Base-by-base conservation (phyloP, 805 yeast genomes). In the Teunomyces aglyptinius region DNA sequence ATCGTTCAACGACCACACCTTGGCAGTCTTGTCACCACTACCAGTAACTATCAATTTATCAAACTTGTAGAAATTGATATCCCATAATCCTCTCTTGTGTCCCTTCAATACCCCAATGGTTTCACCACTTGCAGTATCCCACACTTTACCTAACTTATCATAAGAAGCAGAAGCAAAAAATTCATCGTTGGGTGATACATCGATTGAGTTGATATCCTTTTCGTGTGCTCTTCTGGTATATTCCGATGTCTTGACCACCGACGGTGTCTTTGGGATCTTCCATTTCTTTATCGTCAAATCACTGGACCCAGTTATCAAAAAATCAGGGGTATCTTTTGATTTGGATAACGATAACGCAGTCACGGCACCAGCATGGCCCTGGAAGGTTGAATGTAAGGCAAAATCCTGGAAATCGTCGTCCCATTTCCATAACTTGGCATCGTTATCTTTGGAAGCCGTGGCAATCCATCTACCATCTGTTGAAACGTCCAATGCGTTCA, bases 211-310 rank as follows among this genome's bases (percentile, higher is more conserved):
- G 49, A 94, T 94, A 65, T 94, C 97, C 64, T 92, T 94, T 46
- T 94, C 98, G 64, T 94, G 99, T 1, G 97, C 98, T 59, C 91
- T 82, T 73, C 97, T 82, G 0, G 99, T 94, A 65, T 85, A 94
- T 45, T 83, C 89, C 2, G 97, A 86, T 2, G 75, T 70, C 55
- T 76, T 81, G 5, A 87, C 75, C 3, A 56, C 29, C 44, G 50
- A 29, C 46, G 57, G 56, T 1, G 51, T 49, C n/a, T 66, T 68
- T 4, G 91, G 89, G 24, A 90, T 78, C 38, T 74, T 75, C 97
- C 97, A 90, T 63, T 83, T 85, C 62, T 90, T 90, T 31, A 90
- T 76, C 0, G 97, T 90, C 56, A 88, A 73, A 63, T 90, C 97
- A 52, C 80, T 82, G 0, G 96, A 83, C 0, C 91, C 96, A 2